Evolutionary conservation across 176 grass and related monocot genomes (phyloP), one percentile per base, ranked within the genome.

Genomic region (sorghum (Sorghum bicolor)): DNA sequence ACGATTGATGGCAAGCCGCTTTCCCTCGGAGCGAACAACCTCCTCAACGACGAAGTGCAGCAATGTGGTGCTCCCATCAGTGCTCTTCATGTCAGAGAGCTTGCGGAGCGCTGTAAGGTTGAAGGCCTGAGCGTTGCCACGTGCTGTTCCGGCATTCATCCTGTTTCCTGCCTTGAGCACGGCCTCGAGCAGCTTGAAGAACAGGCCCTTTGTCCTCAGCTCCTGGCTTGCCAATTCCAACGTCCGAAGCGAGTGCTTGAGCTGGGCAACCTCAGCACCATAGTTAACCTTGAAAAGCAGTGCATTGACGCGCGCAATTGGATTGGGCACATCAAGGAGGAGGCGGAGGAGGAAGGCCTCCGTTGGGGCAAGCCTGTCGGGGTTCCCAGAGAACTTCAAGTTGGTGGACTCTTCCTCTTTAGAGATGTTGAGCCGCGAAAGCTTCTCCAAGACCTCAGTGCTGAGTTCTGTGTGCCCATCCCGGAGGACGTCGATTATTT

Each of bases 161-260:
- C 93, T 82, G 24, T 99, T 99, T 25, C 96, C 96, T 16, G 96
- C 96, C 87, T 99, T 99, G 77, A 99, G 91, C 47, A 99, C 93
- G 5, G 93, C 96, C 84, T 99, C 96, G 0, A 99, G 93, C n/a
- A 99, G 87, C 70, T 99, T 99, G 34, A 94, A 85, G 91, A 99
- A 99, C 7, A 96, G 88, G 13, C 86, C 89, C 66, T 83, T 94
- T 1, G 70, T 90, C 89, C 90, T 94, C 70, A 99, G 48, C 53
- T 99, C 96, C 83, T 90, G 94, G 88, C 91, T 94, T 3, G 96
- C 96, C 40, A 83, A 32, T 28, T 99, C 88, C 29, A 99, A 44
- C 2, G 80, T 92, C 40, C 84, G 77, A 11, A 96, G 91, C 1
- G 91, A 94, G 67, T 89, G 83, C 89, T 80, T 91, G 58, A 99